phyloP scores from a whole-genome alignment of 129 eudicot genomes.

The Deinandra increscens region DNA sequence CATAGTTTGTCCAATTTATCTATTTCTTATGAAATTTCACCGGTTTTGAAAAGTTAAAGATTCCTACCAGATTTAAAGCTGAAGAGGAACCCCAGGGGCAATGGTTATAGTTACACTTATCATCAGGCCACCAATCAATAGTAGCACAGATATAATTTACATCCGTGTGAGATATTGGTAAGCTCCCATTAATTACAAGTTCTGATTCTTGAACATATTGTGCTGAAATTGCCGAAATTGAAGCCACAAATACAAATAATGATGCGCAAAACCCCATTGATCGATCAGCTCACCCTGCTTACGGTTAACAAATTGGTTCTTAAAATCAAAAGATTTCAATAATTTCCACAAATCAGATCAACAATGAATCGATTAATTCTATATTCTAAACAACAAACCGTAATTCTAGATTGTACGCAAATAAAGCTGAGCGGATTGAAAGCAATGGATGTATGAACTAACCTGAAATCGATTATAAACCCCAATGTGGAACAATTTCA shows the following conservation, averaged over 20 bases:
- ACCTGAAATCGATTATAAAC: conserved; percentile 22
- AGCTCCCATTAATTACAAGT: conserved; percentile 53
- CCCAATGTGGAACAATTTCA: neutral
- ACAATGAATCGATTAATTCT: neutral
- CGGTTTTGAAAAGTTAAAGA: neutral
- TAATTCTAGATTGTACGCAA: conserved; percentile 8
- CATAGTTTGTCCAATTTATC: too few relatives aligned
- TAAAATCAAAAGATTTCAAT: neutral
- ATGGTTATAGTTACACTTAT: conserved; percentile 75
- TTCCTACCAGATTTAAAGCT: conserved; percentile 65
- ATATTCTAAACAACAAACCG: neutral
- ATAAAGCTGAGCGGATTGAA: neutral
- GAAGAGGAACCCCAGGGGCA: conserved; percentile 96
- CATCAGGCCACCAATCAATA: conserved; percentile 98
- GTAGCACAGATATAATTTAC: conserved; percentile 81
- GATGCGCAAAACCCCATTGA: conserved; percentile 47
- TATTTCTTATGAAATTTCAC: too few relatives aligned
- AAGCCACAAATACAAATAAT: conserved; percentile 50
- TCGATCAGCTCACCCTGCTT: conserved; percentile 15
- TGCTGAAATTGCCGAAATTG: conserved; percentile 51
- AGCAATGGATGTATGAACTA: conserved; percentile 1
- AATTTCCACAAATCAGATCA: conserved; percentile 25
- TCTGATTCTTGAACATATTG: conserved; percentile 52
- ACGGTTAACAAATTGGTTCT: neutral
- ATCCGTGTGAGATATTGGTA: conserved; percentile 58